Conservation (phyloP, 192 early-diverging fungal genomes). For the Paraglomus occultum region DNA sequence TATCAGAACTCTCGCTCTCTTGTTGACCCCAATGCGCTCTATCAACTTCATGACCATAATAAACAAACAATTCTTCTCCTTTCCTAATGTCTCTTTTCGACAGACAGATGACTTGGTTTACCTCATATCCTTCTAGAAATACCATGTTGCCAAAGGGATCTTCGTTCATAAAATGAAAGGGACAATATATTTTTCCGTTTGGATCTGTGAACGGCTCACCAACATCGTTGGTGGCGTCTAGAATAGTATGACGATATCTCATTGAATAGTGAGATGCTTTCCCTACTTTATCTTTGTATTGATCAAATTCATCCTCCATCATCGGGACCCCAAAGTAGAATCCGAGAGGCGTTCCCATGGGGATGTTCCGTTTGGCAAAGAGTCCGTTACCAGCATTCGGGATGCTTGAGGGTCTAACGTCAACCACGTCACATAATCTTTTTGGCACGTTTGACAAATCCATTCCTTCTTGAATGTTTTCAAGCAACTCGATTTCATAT, state of each 20-base stretch:
- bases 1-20: neutral
- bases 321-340: slow-evolving; percentile 97
- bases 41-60: slow-evolving; percentile 83
- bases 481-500: slow-evolving; percentile 1
- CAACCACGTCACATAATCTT: slow-evolving; percentile 59
- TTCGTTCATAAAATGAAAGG: slow-evolving; percentile 91
- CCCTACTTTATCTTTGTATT: slow-evolving; percentile 76
- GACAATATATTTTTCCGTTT: slow-evolving; percentile 62
- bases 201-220: slow-evolving; percentile 76
- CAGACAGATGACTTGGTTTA: slow-evolving; percentile 87
- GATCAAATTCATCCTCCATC: slow-evolving; percentile 94
- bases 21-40: slow-evolving; percentile 61
- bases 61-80: slow-evolving; percentile 86
- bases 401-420: slow-evolving; percentile 59
- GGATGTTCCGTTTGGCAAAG: slow-evolving; percentile 71
- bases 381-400: slow-evolving; percentile 72
- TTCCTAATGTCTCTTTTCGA: slow-evolving; percentile 63
- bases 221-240: slow-evolving; percentile 84
- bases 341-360: slow-evolving; percentile 72
- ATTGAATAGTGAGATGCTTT: slow-evolving; percentile 83
- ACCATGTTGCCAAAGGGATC: slow-evolving; percentile 59
- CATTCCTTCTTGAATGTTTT: slow-evolving; percentile 42
- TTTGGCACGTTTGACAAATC: slow-evolving; percentile 56
- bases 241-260: slow-evolving; percentile 85
- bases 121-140: slow-evolving; percentile 75